phyloP scores from a whole-genome alignment of 2,329 filamentous ascomycete genomes.

The Aspergillus sp. region DNA sequence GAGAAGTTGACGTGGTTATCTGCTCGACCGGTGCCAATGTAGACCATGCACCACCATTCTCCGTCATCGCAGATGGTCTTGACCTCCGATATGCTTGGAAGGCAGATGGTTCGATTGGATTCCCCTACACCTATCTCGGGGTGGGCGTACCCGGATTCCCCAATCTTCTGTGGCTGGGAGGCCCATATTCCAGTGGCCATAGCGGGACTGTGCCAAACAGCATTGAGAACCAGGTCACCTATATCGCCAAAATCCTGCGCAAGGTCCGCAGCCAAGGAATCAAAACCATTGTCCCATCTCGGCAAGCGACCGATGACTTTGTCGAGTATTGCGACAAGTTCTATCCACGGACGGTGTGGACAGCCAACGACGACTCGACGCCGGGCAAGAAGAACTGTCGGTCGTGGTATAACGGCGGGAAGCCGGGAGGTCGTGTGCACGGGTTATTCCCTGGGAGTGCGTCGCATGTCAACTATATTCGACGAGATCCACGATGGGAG shows the following conservation, averaged over 20 bases:
- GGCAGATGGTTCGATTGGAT: slow-evolving; percentile 52
- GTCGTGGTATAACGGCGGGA: slow-evolving; percentile 68
- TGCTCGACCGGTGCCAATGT: slow-evolving; percentile 65
- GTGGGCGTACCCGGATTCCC: slow-evolving; percentile 61
- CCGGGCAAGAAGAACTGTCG: slow-evolving; percentile 54
- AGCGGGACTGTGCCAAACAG: slow-evolving; percentile 64
- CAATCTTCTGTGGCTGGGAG: slow-evolving; percentile 62
- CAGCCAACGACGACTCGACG: slow-evolving; percentile 35
- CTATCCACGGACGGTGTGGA: slow-evolving; percentile 47
- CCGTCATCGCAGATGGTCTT: slow-evolving; percentile 52
- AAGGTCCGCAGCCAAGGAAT: slow-evolving; percentile 65
- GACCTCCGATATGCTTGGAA: slow-evolving; percentile 56
- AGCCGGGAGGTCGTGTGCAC: slow-evolving; percentile 59
- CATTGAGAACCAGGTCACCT: slow-evolving; percentile 62
- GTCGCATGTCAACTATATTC: slow-evolving; percentile 55
- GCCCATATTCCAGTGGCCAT: slow-evolving; percentile 55
- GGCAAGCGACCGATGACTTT: slow-evolving; percentile 57
- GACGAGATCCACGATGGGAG: slow-evolving; percentile 55
- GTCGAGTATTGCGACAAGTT: slow-evolving; percentile 43
- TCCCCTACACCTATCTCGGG: slow-evolving; percentile 65
- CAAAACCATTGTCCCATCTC: slow-evolving; percentile 54
- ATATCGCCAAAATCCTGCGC: slow-evolving; percentile 62
- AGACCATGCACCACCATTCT: slow-evolving; percentile 56
- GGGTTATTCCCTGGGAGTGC: slow-evolving; percentile 68
- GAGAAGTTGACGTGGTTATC: slow-evolving; percentile 61